Evolutionary conservation across 495 filamentous ascomycete species (phyloP).

Genomic region (Darksidea phi): DNA sequence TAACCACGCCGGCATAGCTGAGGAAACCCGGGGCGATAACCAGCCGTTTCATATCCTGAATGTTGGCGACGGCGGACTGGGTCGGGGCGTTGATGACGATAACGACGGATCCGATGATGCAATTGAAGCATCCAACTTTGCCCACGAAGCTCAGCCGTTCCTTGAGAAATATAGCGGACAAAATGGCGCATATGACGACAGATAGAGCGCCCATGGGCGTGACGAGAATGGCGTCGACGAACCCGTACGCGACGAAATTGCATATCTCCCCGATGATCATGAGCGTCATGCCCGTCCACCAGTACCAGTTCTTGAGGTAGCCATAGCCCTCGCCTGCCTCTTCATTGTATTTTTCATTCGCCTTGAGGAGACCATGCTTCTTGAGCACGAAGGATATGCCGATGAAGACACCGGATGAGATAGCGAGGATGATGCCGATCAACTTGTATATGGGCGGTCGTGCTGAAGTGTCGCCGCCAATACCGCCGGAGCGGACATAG

Average conservation of each 20-base stretch:
- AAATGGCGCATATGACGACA: conserved; percentile 88
- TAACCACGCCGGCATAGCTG: conserved; percentile 77
- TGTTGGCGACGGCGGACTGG: conserved; percentile 79
- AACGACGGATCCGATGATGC: conserved; percentile 88
- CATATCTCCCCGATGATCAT: conserved; percentile 97
- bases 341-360: conserved; percentile 95
- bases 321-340: conserved; percentile 96
- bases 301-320: conserved; percentile 92
- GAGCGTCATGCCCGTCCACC: conserved; percentile 95
- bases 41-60: conserved; percentile 89
- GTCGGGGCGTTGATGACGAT: conserved; percentile 92
- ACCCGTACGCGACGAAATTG: conserved; percentile 97
- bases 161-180: conserved; percentile 95
- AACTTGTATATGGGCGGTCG: conserved; percentile 74
- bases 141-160: conserved; percentile 93
- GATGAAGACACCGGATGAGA: conserved; percentile 90
- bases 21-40: conserved; percentile 87
- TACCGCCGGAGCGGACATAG: conserved; percentile 47
- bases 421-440: conserved; percentile 81
- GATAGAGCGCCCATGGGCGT: conserved; percentile 93
- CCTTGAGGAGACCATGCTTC: conserved; percentile 84
- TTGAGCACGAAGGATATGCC: conserved; percentile 94
- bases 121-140: conserved; percentile 92
- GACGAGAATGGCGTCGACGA: conserved; percentile 95
- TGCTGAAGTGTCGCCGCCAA: conserved; percentile 21